A percentile compares a stretch with the other conserved stretches of the same genome.
phyloP scores from a whole-genome alignment of 306 rosid genomes.

The Cyamopsis tetragonoloba region DNA sequence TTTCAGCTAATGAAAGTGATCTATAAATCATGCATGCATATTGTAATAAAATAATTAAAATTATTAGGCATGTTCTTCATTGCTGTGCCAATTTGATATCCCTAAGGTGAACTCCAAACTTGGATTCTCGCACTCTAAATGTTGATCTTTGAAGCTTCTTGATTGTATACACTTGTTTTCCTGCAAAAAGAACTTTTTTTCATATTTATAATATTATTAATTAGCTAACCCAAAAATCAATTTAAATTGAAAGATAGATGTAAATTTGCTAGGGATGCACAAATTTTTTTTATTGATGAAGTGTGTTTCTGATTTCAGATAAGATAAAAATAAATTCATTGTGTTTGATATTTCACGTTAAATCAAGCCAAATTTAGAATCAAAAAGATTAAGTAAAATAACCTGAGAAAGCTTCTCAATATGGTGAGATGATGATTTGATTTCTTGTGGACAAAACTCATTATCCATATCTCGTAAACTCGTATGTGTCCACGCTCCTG shows the following conservation, averaged over 20 bases:
- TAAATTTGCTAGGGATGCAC: too few species aligned
- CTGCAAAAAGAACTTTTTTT: slow-evolving; percentile 41
- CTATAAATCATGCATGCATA: too few species aligned
- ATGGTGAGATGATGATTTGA: slow-evolving; percentile 39
- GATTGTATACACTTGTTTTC: slow-evolving; percentile 41
- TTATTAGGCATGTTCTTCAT: slow-evolving; percentile 42
- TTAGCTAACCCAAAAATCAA: too few species aligned
- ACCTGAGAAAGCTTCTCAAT: slow-evolving; percentile 44
- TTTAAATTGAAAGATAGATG: too few species aligned
- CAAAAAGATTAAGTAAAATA: slow-evolving; percentile 24
- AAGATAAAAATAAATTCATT: too few species aligned
- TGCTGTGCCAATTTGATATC: slow-evolving; percentile 44
- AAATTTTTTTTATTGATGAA: too few species aligned
- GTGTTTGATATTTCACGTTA: too few species aligned
- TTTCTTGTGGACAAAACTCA: slow-evolving; percentile 34
- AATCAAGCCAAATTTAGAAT: too few species aligned
- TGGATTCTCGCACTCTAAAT: slow-evolving; percentile 41
- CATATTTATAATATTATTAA: too few species aligned
- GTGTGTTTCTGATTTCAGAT: too few species aligned
- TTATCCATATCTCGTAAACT: slow-evolving; percentile 33
- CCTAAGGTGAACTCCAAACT: slow-evolving; percentile 76
- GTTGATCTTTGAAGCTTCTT: slow-evolving; percentile 40
- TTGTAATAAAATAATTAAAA: not conserved
- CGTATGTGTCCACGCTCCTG: slow-evolving; percentile 41
- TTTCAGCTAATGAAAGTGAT: slow-evolving; percentile 17